A percentile compares a stretch with the other conserved stretches of the same genome.
Evolutionary conservation across 2,329 filamentous ascomycete genomes (phyloP).

Genomic region (Alternaria sp.): DNA sequence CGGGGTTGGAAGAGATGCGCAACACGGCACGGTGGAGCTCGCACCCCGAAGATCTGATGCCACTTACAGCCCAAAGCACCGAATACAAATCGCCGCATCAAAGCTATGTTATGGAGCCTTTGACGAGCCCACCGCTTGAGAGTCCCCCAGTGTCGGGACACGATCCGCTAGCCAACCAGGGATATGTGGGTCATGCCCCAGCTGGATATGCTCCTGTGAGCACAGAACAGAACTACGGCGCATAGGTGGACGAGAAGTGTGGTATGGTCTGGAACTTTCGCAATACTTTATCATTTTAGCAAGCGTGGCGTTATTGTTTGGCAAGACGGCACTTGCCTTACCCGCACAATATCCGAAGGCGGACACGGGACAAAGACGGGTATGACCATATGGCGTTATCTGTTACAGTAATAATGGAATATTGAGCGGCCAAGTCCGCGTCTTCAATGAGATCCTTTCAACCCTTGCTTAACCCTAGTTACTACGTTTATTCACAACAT

Average conservation of each 20-base stretch:
- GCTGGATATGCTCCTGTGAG: constrained; percentile 24
- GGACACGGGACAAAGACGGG: constrained; percentile 1
- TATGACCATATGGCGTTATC: not conserved
- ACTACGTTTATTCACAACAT: not conserved
- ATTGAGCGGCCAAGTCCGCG: not conserved
- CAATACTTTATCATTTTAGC: not conserved
- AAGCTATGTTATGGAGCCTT: constrained; percentile 26
- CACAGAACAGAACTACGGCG: constrained; percentile 24
- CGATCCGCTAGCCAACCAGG: constrained; percentile 11
- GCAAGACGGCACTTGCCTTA: not conserved
- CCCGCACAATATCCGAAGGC: not conserved
- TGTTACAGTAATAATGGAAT: constrained; percentile 3
- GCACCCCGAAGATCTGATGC: constrained; percentile 12
- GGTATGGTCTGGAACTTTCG: not conserved
- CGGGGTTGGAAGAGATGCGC: constrained; percentile 2
- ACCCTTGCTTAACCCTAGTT: constrained; percentile 9
- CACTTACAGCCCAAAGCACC: constrained; percentile 20
- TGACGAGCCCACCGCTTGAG: constrained; percentile 28
- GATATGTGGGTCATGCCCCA: constrained; percentile 4
- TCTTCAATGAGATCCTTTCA: constrained; percentile 1
- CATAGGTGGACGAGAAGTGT: constrained; percentile 3
- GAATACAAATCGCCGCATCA: constrained; percentile 25
- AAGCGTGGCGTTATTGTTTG: constrained; percentile 3
- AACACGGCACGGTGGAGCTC: constrained; percentile 15
- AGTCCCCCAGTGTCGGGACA: constrained; percentile 17